Percentiles rank a stretch among this genome's conserved stretches.
phyloP scores from a whole-genome alignment of 1,139 yeast species.

The Diutina siamensis region DNA sequence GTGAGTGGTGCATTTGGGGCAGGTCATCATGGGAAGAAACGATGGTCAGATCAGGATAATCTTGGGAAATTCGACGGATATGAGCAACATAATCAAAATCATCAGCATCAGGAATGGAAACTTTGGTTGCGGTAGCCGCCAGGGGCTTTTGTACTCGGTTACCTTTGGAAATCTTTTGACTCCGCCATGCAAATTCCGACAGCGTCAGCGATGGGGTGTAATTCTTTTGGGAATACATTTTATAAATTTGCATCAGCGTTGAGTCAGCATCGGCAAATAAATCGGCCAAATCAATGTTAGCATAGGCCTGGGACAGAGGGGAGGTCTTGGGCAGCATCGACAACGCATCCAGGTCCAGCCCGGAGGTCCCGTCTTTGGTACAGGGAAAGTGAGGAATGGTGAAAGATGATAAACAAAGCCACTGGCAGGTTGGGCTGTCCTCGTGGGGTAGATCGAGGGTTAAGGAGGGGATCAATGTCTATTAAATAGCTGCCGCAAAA shows the following conservation, averaged over 20 bases:
- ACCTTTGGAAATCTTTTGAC: background rate
- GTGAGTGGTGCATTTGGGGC: background rate
- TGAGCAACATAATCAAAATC: constrained; percentile 40
- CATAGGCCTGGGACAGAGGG: background rate
- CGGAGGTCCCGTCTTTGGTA: background rate
- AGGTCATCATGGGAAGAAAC: background rate
- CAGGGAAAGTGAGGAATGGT: background rate
- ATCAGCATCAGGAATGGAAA: constrained; percentile 11
- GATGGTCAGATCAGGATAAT: constrained; percentile 8
- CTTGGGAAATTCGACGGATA: constrained; percentile 32
- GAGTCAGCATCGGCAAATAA: constrained; percentile 4
- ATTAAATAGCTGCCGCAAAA: too few relatives aligned
- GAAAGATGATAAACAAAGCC: too few relatives aligned
- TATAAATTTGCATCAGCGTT: constrained; percentile 6
- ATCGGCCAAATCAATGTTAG: background rate
- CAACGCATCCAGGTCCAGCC: background rate
- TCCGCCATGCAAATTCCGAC: background rate
- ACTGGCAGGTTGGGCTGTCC: too few relatives aligned
- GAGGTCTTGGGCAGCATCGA: background rate
- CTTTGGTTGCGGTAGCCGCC: background rate
- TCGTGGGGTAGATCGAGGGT: too few relatives aligned
- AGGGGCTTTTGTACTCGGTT: background rate
- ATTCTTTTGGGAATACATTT: constrained; percentile 3
- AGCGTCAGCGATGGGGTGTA: background rate
- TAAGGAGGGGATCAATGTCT: too few relatives aligned